Conservation (phyloP, 1,284 basidiomycete species). For the Puccinia novopanici region DNA sequence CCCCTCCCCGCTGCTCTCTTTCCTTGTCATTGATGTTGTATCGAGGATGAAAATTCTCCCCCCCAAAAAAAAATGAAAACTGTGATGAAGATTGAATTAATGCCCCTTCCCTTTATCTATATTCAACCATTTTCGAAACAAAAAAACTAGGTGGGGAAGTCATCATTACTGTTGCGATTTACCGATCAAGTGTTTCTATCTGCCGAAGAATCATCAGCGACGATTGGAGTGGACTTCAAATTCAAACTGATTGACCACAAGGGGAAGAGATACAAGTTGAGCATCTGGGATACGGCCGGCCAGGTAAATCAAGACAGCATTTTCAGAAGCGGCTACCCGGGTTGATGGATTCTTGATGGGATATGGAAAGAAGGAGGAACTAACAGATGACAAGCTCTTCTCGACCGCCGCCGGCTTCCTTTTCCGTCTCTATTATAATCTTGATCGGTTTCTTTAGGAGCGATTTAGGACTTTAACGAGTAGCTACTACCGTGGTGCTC, state of each 20-base stretch:
- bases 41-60: neutral
- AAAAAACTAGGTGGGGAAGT: constrained; percentile 58
- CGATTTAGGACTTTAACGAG: constrained; percentile 77
- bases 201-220: constrained; percentile 89
- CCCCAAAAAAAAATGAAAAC: neutral
- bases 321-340: neutral
- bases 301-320: constrained; percentile 66
- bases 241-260: constrained; percentile 63
- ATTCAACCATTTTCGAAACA: neutral
- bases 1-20: neutral
- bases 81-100: neutral
- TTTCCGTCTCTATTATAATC: constrained; percentile 2
- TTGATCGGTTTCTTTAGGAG: constrained; percentile 53
- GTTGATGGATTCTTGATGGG: neutral
- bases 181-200: constrained; percentile 94
- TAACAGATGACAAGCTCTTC: neutral
- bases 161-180: constrained; percentile 85
- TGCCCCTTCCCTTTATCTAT: neutral
- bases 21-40: neutral
- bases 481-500: constrained; percentile 87
- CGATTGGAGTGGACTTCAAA: constrained; percentile 71
- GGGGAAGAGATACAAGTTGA: constrained; percentile 64
- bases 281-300: constrained; percentile 77
- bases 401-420: neutral
- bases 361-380: no score